Percentiles rank a stretch among this genome's conserved stretches.
phyloP scores from a whole-genome alignment of 768 basidiomycete species.

The Butyriboletus loyo region DNA sequence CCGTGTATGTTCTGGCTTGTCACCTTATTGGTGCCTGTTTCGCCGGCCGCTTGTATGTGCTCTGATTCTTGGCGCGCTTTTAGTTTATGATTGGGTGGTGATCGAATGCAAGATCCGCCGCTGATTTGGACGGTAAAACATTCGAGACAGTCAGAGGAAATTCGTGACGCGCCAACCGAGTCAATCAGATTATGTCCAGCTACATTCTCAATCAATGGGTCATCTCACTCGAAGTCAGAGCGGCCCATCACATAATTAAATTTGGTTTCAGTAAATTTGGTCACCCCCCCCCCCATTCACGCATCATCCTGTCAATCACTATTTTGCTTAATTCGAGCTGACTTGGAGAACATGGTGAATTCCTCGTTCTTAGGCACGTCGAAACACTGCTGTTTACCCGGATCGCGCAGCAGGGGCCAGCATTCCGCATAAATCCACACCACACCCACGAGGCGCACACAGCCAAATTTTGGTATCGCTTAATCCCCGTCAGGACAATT shows the following conservation, averaged over 20 bases:
- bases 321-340: neutral
- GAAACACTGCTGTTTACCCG: neutral
- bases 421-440: neutral
- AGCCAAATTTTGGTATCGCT: no score
- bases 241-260: no score
- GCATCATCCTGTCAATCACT: neutral
- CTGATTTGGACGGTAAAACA: neutral
- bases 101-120: neutral
- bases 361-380: neutral
- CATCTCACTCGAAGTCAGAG: neutral
- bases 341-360: neutral
- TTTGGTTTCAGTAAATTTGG: no score
- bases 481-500: no score
- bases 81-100: neutral
- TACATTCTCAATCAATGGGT: neutral
- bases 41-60: neutral
- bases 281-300: no score
- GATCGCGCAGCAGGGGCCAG: neutral
- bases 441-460: no score
- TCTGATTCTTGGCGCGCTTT: neutral
- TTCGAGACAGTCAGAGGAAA: neutral
- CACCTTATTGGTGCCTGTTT: neutral
- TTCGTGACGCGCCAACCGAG: neutral
- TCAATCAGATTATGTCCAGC: no score
- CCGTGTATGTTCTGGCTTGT: neutral